Conservation (phyloP, 257 asterid species). For the Cynanchum wilfordii region DNA sequence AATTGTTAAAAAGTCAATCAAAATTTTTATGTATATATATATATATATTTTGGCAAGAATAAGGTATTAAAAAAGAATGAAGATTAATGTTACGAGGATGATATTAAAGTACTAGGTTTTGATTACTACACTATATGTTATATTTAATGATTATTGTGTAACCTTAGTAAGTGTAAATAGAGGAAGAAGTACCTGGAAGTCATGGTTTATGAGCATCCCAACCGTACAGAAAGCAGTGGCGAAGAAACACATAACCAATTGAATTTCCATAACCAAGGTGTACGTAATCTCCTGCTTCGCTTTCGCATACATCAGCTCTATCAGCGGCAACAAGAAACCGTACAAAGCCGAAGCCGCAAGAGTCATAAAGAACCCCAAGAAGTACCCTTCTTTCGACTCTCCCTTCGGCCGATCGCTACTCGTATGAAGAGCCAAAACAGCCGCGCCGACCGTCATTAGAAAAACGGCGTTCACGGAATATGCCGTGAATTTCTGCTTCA, state of each 20-base stretch:
- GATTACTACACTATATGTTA: too few relatives aligned
- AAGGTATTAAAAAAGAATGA: too few relatives aligned
- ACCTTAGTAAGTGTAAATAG: too few relatives aligned
- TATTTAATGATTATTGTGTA: too few relatives aligned
- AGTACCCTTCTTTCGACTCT: constrained; percentile 15
- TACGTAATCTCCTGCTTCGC: constrained; percentile 23
- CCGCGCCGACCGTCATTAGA: constrained; percentile 23
- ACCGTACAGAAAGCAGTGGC: constrained; percentile 23
- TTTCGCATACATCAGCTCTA: constrained; percentile 21
- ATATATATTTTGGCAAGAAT: too few relatives aligned
- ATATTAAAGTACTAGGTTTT: too few relatives aligned
- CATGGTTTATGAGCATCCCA: constrained; percentile 29
- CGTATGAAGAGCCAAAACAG: constrained; percentile 21
- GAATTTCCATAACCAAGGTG: constrained; percentile 28
- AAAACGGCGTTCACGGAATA: constrained; percentile 24
- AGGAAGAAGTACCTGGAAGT: constrained; percentile 33
- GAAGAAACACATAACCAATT: constrained; percentile 18
- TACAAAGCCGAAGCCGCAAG: constrained; percentile 22
- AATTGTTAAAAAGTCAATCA: too few relatives aligned
- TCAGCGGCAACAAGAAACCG: constrained; percentile 28
- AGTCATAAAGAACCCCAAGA: constrained; percentile 28
- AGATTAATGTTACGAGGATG: too few relatives aligned
- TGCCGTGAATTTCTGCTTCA: constrained; percentile 20
- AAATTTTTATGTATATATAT: too few relatives aligned
- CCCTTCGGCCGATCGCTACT: constrained; percentile 22